Evolutionary conservation across 192 early-diverging fungal genomes (phyloP).

Genomic region (Chytriomyces sp.): DNA sequence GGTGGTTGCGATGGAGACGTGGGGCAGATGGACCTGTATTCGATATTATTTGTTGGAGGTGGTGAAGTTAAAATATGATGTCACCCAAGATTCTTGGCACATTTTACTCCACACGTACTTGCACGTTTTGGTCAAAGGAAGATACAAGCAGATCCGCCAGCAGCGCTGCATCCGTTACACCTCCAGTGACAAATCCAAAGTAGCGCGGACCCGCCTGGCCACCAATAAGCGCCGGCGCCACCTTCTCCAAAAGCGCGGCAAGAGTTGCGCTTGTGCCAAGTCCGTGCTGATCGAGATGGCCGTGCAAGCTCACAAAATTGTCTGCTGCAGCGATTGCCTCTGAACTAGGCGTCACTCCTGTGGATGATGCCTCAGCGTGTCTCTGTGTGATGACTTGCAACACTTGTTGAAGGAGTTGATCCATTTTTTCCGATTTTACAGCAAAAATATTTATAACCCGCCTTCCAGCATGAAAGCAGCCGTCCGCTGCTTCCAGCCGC

Average conservation of each 20-base stretch:
- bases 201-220: slow-evolving; percentile 46
- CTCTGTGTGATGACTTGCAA: neutral
- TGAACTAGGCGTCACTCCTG: neutral
- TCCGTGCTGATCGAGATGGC: neutral
- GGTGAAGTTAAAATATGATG: slow-evolving; percentile 20
- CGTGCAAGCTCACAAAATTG: neutral
- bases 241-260: neutral
- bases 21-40: slow-evolving; percentile 38
- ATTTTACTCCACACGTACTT: neutral
- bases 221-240: neutral
- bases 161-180: slow-evolving; percentile 53
- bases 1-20: slow-evolving; percentile 49
- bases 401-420: no score
- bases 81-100: no score
- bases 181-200: slow-evolving; percentile 67
- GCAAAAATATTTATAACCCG: no score
- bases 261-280: neutral
- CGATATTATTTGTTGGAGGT: slow-evolving; percentile 34
- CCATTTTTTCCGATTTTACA: no score
- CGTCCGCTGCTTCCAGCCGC: no score
- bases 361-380: neutral
- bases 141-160: slow-evolving; percentile 40
- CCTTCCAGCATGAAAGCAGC: no score
- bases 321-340: neutral
- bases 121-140: slow-evolving; percentile 42